A percentile compares a stretch with the other conserved stretches of the same genome.
Conservation (phyloP, 2,329 filamentous ascomycete species). For the Alternaria triticina region DNA sequence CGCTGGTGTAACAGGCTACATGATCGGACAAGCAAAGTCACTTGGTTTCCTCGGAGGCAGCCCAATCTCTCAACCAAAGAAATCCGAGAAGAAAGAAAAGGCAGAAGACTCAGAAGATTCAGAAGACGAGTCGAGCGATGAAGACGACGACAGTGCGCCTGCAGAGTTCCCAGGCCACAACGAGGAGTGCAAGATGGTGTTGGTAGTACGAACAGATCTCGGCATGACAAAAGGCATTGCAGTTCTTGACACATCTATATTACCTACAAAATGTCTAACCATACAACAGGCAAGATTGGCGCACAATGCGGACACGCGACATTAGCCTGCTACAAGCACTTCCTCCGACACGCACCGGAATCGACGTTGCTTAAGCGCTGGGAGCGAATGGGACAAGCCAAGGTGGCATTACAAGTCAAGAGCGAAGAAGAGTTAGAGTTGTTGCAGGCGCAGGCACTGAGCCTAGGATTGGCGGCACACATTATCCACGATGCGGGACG, state of each 20-base stretch:
- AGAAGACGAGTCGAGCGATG: constrained; percentile 39
- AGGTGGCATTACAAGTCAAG: constrained; percentile 90
- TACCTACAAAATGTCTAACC: not conserved
- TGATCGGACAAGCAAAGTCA: constrained; percentile 67
- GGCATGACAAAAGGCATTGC: constrained; percentile 91
- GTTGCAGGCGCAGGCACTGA: constrained; percentile 79
- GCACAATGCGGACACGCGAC: constrained; percentile 97
- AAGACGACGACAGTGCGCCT: constrained; percentile 43
- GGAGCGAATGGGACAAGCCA: constrained; percentile 87
- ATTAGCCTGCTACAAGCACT: constrained; percentile 92
- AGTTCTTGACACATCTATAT: not conserved
- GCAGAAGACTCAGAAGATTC: constrained; percentile 26
- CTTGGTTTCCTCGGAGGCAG: constrained; percentile 75
- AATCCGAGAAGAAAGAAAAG: constrained; percentile 9
- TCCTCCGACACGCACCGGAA: constrained; percentile 62
- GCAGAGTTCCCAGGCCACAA: constrained; percentile 56
- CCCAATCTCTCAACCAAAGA: constrained; percentile 37
- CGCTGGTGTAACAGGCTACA: constrained; percentile 77
- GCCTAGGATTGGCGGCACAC: constrained; percentile 83
- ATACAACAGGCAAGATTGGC: constrained; percentile 82
- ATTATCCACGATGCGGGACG: constrained; percentile 94
- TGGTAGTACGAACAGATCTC: constrained; percentile 91
- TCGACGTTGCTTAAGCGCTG: constrained; percentile 77
- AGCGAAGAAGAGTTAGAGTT: constrained; percentile 80
- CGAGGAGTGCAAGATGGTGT: constrained; percentile 92